Percentiles rank a stretch among this genome's conserved stretches.
These are phyloP conservation scores for Penicillium frequentans DNA, from an alignment of 2,329 filamentous ascomycete species.

Conservation along the genomic window DNA sequence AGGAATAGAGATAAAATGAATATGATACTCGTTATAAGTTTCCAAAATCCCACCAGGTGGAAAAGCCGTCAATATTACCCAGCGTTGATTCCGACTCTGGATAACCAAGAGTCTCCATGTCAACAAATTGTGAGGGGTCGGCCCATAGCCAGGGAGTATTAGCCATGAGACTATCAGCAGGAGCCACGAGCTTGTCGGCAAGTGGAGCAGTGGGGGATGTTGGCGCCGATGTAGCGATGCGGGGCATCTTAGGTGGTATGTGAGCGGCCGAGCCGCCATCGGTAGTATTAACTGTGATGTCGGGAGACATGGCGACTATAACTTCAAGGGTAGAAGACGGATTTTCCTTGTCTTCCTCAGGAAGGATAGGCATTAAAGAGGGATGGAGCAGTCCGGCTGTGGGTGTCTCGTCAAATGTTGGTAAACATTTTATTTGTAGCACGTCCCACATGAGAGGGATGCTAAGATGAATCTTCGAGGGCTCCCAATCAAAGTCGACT, in stretches of 20 bases:
- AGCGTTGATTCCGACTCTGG: constrained; percentile 26
- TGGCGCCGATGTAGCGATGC: constrained; percentile 9
- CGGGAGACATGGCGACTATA: constrained; percentile 53
- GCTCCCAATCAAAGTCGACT: constrained; percentile 55
- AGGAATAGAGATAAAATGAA: constrained; percentile 22
- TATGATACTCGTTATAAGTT: constrained; percentile 30
- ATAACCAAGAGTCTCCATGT: constrained; percentile 33
- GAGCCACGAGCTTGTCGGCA: constrained; percentile 27
- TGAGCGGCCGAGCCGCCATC: constrained; percentile 54
- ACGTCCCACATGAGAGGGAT: constrained; percentile 57
- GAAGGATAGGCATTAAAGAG: constrained; percentile 38
- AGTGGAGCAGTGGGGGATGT: constrained; percentile 2
- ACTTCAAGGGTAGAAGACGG: constrained; percentile 47
- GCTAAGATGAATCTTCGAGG: constrained; percentile 54
- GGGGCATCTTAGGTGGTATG: constrained; percentile 30
- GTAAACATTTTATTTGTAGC: constrained; percentile 49
- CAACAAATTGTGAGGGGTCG: constrained; percentile 32
- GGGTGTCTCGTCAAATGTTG: constrained; percentile 38
- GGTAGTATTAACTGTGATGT: constrained; percentile 53
- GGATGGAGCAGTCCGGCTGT: constrained; percentile 44
- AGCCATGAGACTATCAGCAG: constrained; percentile 35
- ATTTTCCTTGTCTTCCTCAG: constrained; percentile 33
- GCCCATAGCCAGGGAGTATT: constrained; percentile 39
- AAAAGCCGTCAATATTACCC: constrained; percentile 34
- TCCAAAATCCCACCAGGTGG: constrained; percentile 38